phyloP scores from a whole-genome alignment of 1,284 basidiomycete genomes.

The Sphaerobolus stellatus region DNA sequence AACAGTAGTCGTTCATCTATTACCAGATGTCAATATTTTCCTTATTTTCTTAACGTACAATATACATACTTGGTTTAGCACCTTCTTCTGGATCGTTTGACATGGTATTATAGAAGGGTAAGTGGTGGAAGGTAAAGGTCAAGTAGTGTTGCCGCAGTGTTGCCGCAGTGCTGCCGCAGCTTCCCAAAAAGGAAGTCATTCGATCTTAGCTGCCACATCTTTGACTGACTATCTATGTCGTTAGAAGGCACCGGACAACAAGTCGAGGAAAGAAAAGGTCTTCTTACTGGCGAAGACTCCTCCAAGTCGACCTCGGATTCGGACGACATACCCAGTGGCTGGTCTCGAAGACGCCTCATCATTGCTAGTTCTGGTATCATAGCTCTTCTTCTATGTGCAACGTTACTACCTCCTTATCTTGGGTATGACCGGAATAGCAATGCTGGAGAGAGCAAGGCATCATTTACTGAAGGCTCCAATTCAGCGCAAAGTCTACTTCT shows the following conservation, averaged over 20 bases:
- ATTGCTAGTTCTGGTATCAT: background rate
- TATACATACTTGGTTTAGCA: too few species aligned
- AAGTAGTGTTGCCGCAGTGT: too few species aligned
- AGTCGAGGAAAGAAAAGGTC: conserved; percentile 42
- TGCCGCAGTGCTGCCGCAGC: too few species aligned
- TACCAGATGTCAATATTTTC: too few species aligned
- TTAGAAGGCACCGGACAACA: background rate
- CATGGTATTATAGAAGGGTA: too few species aligned
- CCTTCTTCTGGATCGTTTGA: too few species aligned
- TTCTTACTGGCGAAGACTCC: conserved; percentile 32
- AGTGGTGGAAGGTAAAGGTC: too few species aligned
- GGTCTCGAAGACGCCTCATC: conserved; percentile 7
- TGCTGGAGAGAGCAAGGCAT: background rate
- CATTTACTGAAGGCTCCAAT: background rate
- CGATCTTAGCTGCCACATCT: too few species aligned
- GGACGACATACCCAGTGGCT: background rate
- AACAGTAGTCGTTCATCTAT: conserved; percentile 75
- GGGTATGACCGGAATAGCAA: background rate
- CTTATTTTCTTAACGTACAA: too few species aligned
- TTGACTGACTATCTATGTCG: too few species aligned
- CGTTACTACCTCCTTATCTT: background rate
- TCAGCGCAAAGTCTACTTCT: conserved; percentile 2
- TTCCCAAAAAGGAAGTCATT: too few species aligned
- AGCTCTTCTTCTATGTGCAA: conserved; percentile 4
- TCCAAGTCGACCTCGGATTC: background rate